Conservation (phyloP, 2,329 filamentous ascomycete species). For the Helicocarpus griseus region DNA sequence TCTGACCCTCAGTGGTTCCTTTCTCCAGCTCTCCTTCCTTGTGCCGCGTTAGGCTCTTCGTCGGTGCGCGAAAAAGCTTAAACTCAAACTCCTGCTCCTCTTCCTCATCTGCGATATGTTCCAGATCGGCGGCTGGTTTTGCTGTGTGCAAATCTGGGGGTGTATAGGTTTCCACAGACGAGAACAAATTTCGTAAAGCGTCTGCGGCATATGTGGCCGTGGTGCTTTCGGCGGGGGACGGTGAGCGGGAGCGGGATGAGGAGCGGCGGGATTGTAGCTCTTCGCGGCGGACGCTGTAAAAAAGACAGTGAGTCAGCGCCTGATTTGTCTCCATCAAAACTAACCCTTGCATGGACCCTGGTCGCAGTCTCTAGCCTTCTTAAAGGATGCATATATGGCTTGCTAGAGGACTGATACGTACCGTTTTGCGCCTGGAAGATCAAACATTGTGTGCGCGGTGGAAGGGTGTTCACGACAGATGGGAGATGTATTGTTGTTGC, state of each 20-base stretch:
- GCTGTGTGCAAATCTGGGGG: background rate
- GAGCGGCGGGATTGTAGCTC: slow-evolving; percentile 10
- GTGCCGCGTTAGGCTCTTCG: background rate
- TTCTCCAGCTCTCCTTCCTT: background rate
- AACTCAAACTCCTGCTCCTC: slow-evolving; percentile 37
- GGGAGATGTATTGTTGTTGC: background rate
- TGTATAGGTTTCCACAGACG: slow-evolving; percentile 9
- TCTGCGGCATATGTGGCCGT: slow-evolving; percentile 9
- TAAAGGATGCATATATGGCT: background rate
- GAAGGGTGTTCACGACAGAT: too few species aligned
- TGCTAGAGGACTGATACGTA: background rate
- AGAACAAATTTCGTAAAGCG: slow-evolving; percentile 8
- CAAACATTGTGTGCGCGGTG: slow-evolving; percentile 1
- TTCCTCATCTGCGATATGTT: slow-evolving; percentile 13
- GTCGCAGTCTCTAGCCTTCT: too few species aligned
- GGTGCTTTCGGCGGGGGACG: slow-evolving; percentile 7
- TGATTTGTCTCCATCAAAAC: background rate
- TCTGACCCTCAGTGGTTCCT: background rate
- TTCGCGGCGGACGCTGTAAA: slow-evolving; percentile 11
- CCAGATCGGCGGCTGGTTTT: background rate
- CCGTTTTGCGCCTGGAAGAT: slow-evolving; percentile 5
- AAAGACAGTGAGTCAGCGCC: background rate
- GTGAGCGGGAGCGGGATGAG: slow-evolving; percentile 9
- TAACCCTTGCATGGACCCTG: background rate
- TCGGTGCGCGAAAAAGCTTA: slow-evolving; percentile 29